Percentiles rank a stretch among this genome's conserved stretches.
phyloP scores from a whole-genome alignment of 805 yeast species.

The Barnettozyma botsteinii region DNA sequence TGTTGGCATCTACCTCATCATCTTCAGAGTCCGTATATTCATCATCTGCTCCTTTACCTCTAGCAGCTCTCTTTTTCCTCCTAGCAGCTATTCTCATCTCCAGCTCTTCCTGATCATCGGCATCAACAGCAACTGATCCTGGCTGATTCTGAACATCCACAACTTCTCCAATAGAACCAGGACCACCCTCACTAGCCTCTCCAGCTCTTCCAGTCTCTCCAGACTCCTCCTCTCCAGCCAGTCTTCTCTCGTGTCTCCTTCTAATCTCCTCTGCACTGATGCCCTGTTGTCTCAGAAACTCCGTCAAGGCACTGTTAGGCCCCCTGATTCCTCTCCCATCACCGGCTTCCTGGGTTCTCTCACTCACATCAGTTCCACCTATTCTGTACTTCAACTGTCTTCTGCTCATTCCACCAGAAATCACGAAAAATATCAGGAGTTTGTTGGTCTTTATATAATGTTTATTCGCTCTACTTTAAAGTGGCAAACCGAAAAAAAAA shows the following conservation, averaged over 20 bases:
- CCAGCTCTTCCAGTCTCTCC: conserved; percentile 23
- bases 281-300: conserved; percentile 83
- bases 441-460: too few species aligned
- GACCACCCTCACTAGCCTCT: conserved; percentile 17
- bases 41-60: conserved; percentile 28
- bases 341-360: conserved; percentile 3
- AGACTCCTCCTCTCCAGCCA: conserved; percentile 21
- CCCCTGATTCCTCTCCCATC: conserved; percentile 34
- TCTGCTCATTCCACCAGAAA: conserved; percentile 26
- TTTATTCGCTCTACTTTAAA: not conserved
- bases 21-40: conserved; percentile 31
- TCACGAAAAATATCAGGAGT: too few species aligned
- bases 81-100: conserved; percentile 36
- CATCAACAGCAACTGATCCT: conserved; percentile 16
- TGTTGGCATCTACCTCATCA: conserved; percentile 32
- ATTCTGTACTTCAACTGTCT: conserved; percentile 24
- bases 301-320: conserved; percentile 85
- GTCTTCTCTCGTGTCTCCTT: conserved; percentile 34
- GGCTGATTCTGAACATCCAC: conserved; percentile 18
- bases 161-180: conserved; percentile 18
- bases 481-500: conserved; percentile 7
- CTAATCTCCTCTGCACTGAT: conserved; percentile 78
- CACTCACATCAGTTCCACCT: conserved; percentile 10
- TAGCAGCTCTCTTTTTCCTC: conserved; percentile 36
- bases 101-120: conserved; percentile 27